Evolutionary conservation across 2,329 filamentous ascomycete species (phyloP).

Genomic region (Calonectria pauciramosa): DNA sequence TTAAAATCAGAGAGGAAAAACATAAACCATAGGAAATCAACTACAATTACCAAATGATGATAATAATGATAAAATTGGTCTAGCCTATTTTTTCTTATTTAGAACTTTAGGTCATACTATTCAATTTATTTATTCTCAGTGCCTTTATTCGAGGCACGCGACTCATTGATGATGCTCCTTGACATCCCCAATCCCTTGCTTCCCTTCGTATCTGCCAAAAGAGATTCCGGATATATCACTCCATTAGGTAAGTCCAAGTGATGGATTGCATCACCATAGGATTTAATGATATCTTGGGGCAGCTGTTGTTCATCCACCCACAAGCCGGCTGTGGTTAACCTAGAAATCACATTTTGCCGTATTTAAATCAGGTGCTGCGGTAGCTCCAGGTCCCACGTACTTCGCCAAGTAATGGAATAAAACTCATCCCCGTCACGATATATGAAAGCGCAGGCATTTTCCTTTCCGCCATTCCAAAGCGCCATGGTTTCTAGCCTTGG

Average conservation of each 20-base stretch:
- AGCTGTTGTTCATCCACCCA: neutral
- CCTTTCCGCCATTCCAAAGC: neutral
- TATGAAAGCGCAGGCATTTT: neutral
- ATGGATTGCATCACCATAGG: neutral
- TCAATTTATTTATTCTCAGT: neutral
- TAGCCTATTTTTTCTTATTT: neutral
- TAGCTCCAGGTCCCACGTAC: neutral
- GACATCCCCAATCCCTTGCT: neutral
- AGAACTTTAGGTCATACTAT: neutral
- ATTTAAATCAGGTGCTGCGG: neutral
- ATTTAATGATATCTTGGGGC: neutral
- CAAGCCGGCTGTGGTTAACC: neutral
- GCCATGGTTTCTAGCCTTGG: neutral
- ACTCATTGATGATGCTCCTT: neutral
- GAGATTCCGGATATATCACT: neutral
- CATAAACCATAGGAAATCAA: no score
- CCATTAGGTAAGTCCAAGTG: neutral
- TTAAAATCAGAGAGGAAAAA: no score
- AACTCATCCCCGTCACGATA: neutral
- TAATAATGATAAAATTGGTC: neutral
- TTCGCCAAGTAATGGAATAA: neutral
- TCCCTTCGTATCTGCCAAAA: neutral
- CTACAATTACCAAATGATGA: neutral
- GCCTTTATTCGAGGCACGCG: neutral
- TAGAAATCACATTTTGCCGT: neutral